Percentiles rank a stretch among this genome's conserved stretches.
phyloP scores from a whole-genome alignment of 768 basidiomycete species.

The Kwoniella sp. region DNA sequence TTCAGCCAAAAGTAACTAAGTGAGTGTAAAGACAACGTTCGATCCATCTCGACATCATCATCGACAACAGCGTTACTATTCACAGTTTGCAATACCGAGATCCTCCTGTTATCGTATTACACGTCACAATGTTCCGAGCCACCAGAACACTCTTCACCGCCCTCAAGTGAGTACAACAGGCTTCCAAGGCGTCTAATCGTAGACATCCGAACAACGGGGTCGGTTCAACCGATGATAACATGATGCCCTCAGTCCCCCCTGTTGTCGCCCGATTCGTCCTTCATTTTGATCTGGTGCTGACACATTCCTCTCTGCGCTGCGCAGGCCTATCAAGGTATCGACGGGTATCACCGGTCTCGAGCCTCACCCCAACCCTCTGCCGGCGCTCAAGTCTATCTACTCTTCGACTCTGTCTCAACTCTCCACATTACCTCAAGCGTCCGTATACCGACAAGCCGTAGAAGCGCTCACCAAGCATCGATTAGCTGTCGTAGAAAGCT shows the following conservation, averaged over 20 bases:
- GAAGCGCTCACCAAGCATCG: constrained; percentile 74
- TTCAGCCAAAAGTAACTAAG: neutral
- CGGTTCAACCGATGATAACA: no score
- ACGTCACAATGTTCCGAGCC: constrained; percentile 33
- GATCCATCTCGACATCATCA: neutral
- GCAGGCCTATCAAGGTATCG: constrained; percentile 65
- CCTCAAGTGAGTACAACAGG: constrained; percentile 23
- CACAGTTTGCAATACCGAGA: neutral
- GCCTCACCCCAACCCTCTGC: constrained; percentile 82
- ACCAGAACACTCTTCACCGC: constrained; percentile 29
- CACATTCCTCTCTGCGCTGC: neutral
- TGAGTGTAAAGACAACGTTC: neutral
- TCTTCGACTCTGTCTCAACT: constrained; percentile 72
- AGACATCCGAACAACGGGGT: no score
- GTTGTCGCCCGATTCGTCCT: no score
- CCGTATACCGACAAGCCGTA: constrained; percentile 85
- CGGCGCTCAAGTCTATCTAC: constrained; percentile 74
- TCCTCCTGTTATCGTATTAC: neutral
- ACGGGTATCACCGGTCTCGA: constrained; percentile 83
- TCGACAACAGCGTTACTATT: neutral
- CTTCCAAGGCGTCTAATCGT: no score
- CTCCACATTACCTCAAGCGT: constrained; percentile 69
- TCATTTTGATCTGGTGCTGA: neutral
- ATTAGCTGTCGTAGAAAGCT: constrained; percentile 69
- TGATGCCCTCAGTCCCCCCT: no score